Evolutionary conservation across 2,329 filamentous ascomycete species (phyloP).

Genomic region (Chrysoporthe austroafricana): DNA sequence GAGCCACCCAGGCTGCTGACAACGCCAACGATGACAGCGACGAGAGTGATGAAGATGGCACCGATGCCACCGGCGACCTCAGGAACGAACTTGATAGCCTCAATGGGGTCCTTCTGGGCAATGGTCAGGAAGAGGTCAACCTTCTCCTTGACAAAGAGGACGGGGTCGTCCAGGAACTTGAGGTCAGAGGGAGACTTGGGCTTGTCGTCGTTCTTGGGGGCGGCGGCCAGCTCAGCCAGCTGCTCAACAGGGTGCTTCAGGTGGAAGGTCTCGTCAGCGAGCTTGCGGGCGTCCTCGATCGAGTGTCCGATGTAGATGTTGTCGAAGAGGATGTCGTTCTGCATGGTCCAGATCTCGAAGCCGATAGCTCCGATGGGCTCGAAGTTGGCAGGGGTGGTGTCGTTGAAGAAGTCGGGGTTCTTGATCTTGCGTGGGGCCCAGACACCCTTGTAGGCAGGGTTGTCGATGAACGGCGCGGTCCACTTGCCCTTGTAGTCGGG

Average conservation of each 20-base stretch:
- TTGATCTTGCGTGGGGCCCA: conserved; percentile 96
- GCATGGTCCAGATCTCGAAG: conserved; percentile 99
- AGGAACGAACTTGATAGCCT: conserved; percentile 87
- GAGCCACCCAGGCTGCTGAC: conserved; percentile 62
- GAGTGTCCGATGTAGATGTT: conserved; percentile 99
- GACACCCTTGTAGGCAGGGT: conserved; percentile 95
- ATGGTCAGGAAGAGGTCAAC: conserved; percentile 87
- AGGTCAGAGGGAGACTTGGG: conserved; percentile 75
- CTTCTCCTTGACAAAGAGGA: conserved; percentile 89
- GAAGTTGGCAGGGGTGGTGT: conserved; percentile 94
- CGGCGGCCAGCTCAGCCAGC: conserved; percentile 75
- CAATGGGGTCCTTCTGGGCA: conserved; percentile 77
- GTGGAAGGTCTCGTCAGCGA: conserved; percentile 87
- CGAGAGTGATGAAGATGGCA: conserved; percentile 69
- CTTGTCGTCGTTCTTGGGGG: conserved; percentile 71
- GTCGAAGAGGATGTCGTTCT: conserved; percentile 97
- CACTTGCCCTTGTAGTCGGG: conserved; percentile 99
- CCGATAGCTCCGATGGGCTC: conserved; percentile 98
- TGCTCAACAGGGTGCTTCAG: conserved; percentile 85
- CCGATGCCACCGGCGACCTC: conserved; percentile 84
- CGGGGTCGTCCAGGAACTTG: conserved; percentile 88
- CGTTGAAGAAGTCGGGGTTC: conserved; percentile 96
- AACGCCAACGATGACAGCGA: conserved; percentile 71
- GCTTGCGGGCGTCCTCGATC: conserved; percentile 84
- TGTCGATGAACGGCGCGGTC: conserved; percentile 90